Evolutionary conservation across 169 alveolate genomes (phyloP).

Genomic region (Plasmodium gonderi): DNA sequence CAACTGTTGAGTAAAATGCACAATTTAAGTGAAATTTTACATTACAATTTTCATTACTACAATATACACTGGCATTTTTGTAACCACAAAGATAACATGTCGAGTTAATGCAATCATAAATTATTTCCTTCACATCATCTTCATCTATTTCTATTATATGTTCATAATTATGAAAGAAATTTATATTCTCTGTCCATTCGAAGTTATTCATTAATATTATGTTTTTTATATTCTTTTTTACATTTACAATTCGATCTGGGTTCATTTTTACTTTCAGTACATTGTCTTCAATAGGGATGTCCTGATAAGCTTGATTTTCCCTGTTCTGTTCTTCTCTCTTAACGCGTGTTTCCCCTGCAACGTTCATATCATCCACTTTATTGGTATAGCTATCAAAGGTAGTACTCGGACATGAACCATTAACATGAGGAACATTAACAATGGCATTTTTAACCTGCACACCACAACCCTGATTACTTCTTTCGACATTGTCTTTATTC

Average conservation of each 20-base stretch:
- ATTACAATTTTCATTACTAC: constrained; percentile 77
- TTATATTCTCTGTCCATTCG: constrained; percentile 29
- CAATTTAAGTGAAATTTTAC: constrained; percentile 79
- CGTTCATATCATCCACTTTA: background rate
- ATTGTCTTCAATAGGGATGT: background rate
- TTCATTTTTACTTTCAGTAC: background rate
- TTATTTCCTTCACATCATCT: constrained; percentile 71
- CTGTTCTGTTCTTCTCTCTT: background rate
- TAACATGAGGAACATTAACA: background rate
- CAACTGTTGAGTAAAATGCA: constrained; percentile 76
- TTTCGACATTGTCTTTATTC: background rate
- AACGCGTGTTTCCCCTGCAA: background rate
- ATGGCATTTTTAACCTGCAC: background rate
- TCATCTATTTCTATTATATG: constrained; percentile 80
- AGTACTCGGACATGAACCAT: background rate
- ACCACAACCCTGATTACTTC: background rate
- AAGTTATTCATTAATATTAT: constrained; percentile 32
- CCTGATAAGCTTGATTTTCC: background rate
- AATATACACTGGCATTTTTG: constrained; percentile 78
- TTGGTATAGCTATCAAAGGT: background rate
- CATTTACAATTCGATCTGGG: background rate
- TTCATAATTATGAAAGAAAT: constrained; percentile 36
- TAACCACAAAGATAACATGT: constrained; percentile 77
- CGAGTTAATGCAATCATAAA: constrained; percentile 59
- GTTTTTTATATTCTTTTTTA: constrained; percentile 19